Evolutionary conservation across 1,139 yeast species (phyloP).

Genomic region (Pneumocystis murina): DNA sequence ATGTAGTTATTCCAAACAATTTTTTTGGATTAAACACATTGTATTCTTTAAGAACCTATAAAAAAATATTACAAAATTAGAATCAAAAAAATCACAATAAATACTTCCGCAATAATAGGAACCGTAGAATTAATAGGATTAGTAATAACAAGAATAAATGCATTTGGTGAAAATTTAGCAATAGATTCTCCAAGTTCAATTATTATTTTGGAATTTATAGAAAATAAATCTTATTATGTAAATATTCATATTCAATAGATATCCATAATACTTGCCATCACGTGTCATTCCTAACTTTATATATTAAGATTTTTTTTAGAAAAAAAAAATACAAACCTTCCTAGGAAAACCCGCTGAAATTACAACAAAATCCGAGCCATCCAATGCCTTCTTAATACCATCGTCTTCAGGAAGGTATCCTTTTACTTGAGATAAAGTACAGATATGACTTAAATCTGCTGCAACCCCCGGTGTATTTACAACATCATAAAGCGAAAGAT

Average conservation of each 20-base stretch:
- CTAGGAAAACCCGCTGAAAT: conserved; percentile 97
- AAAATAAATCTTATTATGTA: conserved; percentile 48
- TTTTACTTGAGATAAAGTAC: conserved; percentile 58
- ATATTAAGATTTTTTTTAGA: neutral
- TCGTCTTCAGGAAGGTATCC: conserved; percentile 54
- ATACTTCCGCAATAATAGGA: conserved; percentile 64
- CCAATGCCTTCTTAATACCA: conserved; percentile 41
- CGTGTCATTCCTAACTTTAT: conserved; percentile 92
- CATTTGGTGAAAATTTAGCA: conserved; percentile 58
- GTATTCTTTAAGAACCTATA: conserved; percentile 47
- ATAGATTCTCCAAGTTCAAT: conserved; percentile 68
- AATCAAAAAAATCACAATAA: neutral
- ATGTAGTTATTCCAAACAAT: conserved; percentile 82
- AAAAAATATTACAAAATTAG: neutral
- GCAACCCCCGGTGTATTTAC: conserved; percentile 87
- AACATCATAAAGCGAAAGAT: conserved; percentile 72
- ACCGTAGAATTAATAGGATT: conserved; percentile 95
- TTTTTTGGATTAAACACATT: conserved; percentile 66
- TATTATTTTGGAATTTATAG: conserved; percentile 83
- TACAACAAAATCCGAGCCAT: conserved; percentile 60
- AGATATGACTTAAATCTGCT: conserved; percentile 79
- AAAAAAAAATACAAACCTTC: conserved; percentile 30
- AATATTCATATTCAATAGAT: neutral
- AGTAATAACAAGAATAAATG: conserved; percentile 65
- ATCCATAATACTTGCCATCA: conserved; percentile 29